Conservation (phyloP, 371 early-diverging fungal species). For the Lichtheimia ornata region DNA sequence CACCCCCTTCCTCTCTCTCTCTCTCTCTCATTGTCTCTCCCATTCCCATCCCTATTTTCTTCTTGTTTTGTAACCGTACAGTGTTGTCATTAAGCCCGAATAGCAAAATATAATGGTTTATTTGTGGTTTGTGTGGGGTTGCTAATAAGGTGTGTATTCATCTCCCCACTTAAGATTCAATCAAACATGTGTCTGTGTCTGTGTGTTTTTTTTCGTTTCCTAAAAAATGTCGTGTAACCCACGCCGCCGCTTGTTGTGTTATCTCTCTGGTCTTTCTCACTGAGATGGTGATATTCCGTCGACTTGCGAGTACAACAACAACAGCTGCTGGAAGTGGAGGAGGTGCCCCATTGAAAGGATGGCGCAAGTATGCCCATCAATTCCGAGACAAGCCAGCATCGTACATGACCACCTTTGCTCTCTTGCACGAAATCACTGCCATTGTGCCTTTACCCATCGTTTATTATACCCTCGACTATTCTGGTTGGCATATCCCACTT, state of each 20-base stretch:
- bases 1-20: too few species aligned
- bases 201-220: too few species aligned
- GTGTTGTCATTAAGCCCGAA: not conserved
- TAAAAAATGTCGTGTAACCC: too few species aligned
- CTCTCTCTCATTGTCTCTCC: not conserved
- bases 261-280: not conserved
- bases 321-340: too few species aligned
- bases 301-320: not conserved
- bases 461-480: slow-evolving; percentile 65
- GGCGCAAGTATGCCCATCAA: slow-evolving; percentile 59
- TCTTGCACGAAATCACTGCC: slow-evolving; percentile 91
- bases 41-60: not conserved
- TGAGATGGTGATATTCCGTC: slow-evolving; percentile 2
- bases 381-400: slow-evolving; percentile 78
- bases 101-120: too few species aligned
- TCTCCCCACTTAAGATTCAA: too few species aligned
- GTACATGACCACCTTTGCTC: slow-evolving; percentile 78
- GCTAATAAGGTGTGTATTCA: too few species aligned
- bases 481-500: slow-evolving; percentile 61
- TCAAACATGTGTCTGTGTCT: too few species aligned
- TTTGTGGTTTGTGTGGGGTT: too few species aligned
- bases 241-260: not conserved
- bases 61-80: not conserved
- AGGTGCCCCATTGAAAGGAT: slow-evolving; percentile 23
- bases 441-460: slow-evolving; percentile 77